These are phyloP conservation scores for Ceraceosorus guamensis DNA, from an alignment of 1,284 basidiomycete species.

Conservation along the genomic window DNA sequence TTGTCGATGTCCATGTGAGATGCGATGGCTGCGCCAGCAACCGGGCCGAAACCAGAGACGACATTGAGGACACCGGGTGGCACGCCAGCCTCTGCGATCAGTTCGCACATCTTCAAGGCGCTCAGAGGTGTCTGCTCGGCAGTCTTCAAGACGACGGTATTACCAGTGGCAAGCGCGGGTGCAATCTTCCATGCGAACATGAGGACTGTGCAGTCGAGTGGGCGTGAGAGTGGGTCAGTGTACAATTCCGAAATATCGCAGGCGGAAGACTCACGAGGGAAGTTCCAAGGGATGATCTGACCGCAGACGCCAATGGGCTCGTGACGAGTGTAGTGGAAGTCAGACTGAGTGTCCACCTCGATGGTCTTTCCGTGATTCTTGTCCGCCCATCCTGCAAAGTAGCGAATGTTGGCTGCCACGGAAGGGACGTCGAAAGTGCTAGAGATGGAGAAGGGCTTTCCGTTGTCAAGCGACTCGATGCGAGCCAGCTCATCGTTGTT, in stretches of 20 bases:
- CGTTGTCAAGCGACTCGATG: slow-evolving; percentile 60
- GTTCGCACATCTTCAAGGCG: slow-evolving; percentile 64
- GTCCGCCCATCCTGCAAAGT: slow-evolving; percentile 63
- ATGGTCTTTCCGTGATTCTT: slow-evolving; percentile 77
- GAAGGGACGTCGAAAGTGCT: slow-evolving; percentile 63
- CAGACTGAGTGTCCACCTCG: slow-evolving; percentile 66
- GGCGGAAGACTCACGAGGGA: slow-evolving; percentile 72
- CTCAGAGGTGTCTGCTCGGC: slow-evolving; percentile 84
- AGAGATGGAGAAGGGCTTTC: slow-evolving; percentile 65
- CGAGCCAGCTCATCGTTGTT: slow-evolving; percentile 60
- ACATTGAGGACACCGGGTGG: slow-evolving; percentile 90
- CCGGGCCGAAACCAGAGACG: slow-evolving; percentile 61
- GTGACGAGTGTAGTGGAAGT: slow-evolving; percentile 62
- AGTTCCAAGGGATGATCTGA: slow-evolving; percentile 56
- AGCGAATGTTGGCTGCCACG: slow-evolving; percentile 59
- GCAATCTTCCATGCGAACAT: slow-evolving; percentile 56
- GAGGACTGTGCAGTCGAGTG: slow-evolving; percentile 8
- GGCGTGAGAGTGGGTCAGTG: slow-evolving; percentile 9
- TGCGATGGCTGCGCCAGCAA: slow-evolving; percentile 63
- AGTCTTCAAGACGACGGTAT: slow-evolving; percentile 42
- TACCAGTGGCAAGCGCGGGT: slow-evolving; percentile 40
- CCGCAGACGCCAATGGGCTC: slow-evolving; percentile 83
- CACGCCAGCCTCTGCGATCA: slow-evolving; percentile 68
- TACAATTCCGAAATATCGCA: slow-evolving; percentile 8
- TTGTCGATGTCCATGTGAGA: slow-evolving; percentile 56